phyloP scores from a whole-genome alignment of 257 asterid species.

The Catharanthus roseus region DNA sequence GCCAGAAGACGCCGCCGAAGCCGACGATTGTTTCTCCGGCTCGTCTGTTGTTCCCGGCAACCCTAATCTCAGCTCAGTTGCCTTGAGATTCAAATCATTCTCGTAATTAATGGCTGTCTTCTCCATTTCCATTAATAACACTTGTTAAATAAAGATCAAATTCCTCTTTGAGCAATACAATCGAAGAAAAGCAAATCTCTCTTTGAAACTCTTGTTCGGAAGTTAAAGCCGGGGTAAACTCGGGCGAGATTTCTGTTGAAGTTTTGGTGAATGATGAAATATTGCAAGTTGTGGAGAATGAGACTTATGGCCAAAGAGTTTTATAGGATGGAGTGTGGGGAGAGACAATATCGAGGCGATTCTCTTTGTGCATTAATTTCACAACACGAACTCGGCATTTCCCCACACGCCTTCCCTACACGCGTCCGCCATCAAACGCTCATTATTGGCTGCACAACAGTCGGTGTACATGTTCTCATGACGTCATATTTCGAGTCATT shows the following conservation, averaged over 20 bases:
- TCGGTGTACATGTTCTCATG: too few species aligned
- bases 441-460: too few species aligned
- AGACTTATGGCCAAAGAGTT: slow-evolving; percentile 6
- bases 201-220: not conserved
- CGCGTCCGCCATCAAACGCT: too few species aligned
- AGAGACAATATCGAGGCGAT: slow-evolving; percentile 33
- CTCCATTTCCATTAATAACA: slow-evolving; percentile 21
- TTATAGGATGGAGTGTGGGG: slow-evolving; percentile 27
- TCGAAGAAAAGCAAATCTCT: not conserved
- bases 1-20: slow-evolving; percentile 5
- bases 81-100: slow-evolving; percentile 54
- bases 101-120: slow-evolving; percentile 25
- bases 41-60: slow-evolving; percentile 62
- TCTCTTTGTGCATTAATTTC: slow-evolving; percentile 47
- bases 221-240: not conserved
- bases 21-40: slow-evolving; percentile 25
- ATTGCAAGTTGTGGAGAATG: slow-evolving; percentile 6
- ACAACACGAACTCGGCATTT: slow-evolving; percentile 16
- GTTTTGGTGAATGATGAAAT: not conserved
- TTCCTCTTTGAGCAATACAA: too few species aligned
- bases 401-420: slow-evolving; percentile 14
- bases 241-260: slow-evolving; percentile 1
- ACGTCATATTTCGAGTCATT: too few species aligned
- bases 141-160: too few species aligned
- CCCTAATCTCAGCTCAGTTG: slow-evolving; percentile 69